Evolutionary conservation across 441 rosid species (phyloP), one percentile per base, ranked within the genome.

Genomic region (Pelargonium citronellum): DNA sequence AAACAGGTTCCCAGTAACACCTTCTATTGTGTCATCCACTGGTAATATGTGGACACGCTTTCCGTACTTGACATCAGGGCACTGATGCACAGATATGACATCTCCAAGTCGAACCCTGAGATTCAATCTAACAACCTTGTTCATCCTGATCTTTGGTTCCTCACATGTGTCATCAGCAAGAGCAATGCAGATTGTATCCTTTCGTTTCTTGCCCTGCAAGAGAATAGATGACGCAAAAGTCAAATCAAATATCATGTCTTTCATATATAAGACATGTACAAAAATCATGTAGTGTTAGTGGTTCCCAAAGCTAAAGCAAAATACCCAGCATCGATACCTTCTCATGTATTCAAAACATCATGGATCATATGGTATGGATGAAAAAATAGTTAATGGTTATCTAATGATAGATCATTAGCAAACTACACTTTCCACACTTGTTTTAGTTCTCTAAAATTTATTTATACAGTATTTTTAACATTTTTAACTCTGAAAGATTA

Each of bases 81-180:
- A 84, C 30, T 81, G 85, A 61, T 84, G 87, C 73, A 84, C 76
- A 7, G 87, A 81, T 13, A 84, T 78, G 30, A 84, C 85, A 75
- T 84, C 87, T 4, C 87, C 87, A 69, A 84, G 80, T 27, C 87
- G 75, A 70, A 84, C 85, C 74, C 87, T 80, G 68, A 84, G 71
- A 67, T 84, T 84, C 1, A 83, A 80, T 66, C 87, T 69, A 17
- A 83, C 79, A 70, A 83, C 87, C 85, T 34, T 34, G 39, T 34
- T 34, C 39, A 84, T 82, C 79, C 87, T 76, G 44, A 84, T 82
- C 67, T 78, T 84, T 0, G 86, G 80, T 41, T 70, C 73, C 4
- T 84, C 87, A 2, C 87, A 84, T 19, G 86, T 77, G 3, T 84
- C 87, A 9, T 84, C 87, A 75, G 86, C 87, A 68, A 84, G 80